phyloP scores from a whole-genome alignment of 371 early-diverging fungal species.

The Batrachochytrium dendrobatidis region DNA sequence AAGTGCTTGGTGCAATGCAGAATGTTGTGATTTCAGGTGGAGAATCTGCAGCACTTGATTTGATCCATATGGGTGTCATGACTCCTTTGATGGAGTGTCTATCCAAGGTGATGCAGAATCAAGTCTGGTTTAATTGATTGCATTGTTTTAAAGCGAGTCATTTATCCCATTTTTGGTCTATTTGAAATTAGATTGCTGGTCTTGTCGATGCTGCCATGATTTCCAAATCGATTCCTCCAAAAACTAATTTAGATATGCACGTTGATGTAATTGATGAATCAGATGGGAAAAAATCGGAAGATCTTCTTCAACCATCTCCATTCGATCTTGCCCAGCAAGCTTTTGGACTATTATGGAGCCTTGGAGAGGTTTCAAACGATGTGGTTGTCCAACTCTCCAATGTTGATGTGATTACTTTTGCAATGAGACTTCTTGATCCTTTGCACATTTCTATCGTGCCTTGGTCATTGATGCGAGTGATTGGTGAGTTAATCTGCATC shows the following conservation, averaged over 20 bases:
- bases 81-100: not conserved
- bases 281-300: no score
- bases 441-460: constrained; percentile 8
- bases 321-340: constrained; percentile 21
- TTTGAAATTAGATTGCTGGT: not conserved
- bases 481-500: constrained; percentile 18
- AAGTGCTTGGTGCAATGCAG: constrained; percentile 68
- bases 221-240: no score
- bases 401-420: constrained; percentile 14
- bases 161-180: not conserved
- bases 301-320: not conserved
- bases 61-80: not conserved
- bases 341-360: constrained; percentile 18
- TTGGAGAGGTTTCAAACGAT: constrained; percentile 19
- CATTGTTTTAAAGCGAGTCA: not conserved
- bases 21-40: constrained; percentile 25
- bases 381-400: constrained; percentile 18
- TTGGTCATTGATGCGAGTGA: constrained; percentile 6
- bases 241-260: no score
- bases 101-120: not conserved
- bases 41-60: constrained; percentile 6
- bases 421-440: constrained; percentile 14
- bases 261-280: no score
- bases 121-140: not conserved
- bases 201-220: not conserved